Base-by-base conservation (phyloP, 1,139 yeast genomes). In the Eremothecium gossypii region DNA sequence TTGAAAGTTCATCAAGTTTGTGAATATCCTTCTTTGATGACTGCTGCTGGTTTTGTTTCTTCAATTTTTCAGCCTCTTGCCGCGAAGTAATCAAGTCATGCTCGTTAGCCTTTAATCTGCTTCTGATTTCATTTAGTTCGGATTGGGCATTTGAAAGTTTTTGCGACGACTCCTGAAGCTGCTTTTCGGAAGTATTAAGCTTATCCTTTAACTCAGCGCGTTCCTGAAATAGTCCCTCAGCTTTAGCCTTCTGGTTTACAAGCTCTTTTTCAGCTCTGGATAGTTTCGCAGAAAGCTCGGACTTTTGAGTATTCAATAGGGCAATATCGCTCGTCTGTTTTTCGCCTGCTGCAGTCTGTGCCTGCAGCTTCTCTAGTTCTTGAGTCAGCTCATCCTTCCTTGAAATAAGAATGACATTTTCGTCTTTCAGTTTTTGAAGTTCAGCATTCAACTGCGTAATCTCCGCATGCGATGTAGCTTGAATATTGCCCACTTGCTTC, bases 11-110 rank as follows among this genome's bases (percentile, higher is more conserved):
- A 29, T 42, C n/a, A 45, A 27, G 7, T 41, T 42, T 9, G n/a
- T 48, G 37, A 9, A 46, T 41, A n/a, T 46, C 40, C 9, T 49
- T 17, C 23, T 17, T 17, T 17, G 23, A 3, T 3, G 23, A 6
- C 6, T 17, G 23, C 28, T 4, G 35, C 30, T 9, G n/a, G 9
- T 11, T 32, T 10, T 26, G 36, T n/a, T 31, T 35, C 36, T 40
- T 40, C 20, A 38, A 11, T 20, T n/a, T 11, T 10, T 10, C 9
- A 8, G 29, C 23, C 27, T 41, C 27, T 5, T 29, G 11, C 10
- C 38, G 32, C 30, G 35, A 26, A 9, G 34, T 20, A 6, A 11
- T 27, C 12, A 30, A 14, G 8, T 37, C 40, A 17, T 9, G 30
- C 29, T 29, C 36, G 17, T 14, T 12, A 10, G 36, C 20, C 12